A percentile compares a stretch with the other conserved stretches of the same genome.
Conservation (phyloP, 169 alveolate genomes). For the Cryptosporidium sp. region DNA sequence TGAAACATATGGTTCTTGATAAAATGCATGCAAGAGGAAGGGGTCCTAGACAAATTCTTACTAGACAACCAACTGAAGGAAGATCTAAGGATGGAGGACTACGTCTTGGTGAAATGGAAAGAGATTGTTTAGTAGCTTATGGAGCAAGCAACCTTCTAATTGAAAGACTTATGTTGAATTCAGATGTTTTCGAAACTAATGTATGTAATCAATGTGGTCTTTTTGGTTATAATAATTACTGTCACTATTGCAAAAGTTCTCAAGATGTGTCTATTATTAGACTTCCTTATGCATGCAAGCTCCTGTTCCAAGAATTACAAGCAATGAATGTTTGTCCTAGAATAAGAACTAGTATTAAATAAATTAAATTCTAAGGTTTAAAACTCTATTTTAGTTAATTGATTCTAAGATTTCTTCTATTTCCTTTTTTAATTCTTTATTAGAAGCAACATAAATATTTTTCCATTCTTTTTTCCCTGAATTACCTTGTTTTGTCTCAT, state of each 20-base stretch:
- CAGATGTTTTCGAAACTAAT: conserved; percentile 95
- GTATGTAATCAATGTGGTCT: conserved; percentile 96
- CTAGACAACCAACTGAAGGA: conserved; percentile 99
- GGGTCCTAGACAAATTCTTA: conserved; percentile 98
- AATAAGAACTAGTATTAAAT: conserved; percentile 52
- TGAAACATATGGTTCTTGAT: conserved; percentile 99
- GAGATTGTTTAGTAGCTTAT: conserved; percentile 99
- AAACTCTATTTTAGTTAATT: neutral
- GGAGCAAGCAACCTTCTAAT: conserved; percentile 97
- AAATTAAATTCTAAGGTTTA: neutral
- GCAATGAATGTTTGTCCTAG: conserved; percentile 92
- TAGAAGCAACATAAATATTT: neutral
- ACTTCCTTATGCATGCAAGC: conserved; percentile 94
- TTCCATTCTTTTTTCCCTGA: neutral
- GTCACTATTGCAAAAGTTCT: conserved; percentile 93
- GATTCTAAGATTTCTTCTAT: conserved; percentile 9
- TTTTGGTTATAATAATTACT: conserved; percentile 93
- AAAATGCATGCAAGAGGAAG: conserved; percentile 99
- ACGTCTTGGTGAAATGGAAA: conserved; percentile 99
- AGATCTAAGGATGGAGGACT: conserved; percentile 99
- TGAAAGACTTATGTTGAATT: conserved; percentile 97
- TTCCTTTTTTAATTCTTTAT: neutral
- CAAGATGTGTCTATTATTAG: conserved; percentile 81
- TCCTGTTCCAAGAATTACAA: conserved; percentile 91
- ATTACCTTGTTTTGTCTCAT: neutral